Base-by-base conservation (phyloP, 176 grass and related monocot species). In the Triticum dicoccoides region DNA sequence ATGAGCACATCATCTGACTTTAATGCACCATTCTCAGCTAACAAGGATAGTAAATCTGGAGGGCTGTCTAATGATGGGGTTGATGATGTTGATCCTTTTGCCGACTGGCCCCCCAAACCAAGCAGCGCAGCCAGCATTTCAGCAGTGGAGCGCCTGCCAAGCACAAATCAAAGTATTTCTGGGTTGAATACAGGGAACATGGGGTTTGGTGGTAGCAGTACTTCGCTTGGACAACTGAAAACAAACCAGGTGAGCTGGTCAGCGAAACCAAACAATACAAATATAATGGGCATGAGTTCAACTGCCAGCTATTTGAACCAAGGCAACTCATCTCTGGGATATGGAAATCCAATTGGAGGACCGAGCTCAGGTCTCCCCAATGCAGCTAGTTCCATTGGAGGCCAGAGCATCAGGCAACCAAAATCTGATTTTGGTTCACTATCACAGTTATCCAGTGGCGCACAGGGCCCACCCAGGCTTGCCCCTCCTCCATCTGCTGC, bases 81-180 rank as follows among this genome's bases (percentile, higher is more conserved):
- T 84, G 78, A 87, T 91, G 89, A 93, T 93, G 68, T 97, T 70
- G 97, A 99, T 84, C 97, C 94, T 89, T 99, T 99, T 91, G 97
- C 94, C 61, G 80, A 99, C 88, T 99, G 97, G 97, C 97, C 97
- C 27, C 94, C 92, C 1, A 90, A 90, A 84, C 21, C 89, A 89
- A 85, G 84, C 72, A 89, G 71, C 62, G 59, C 32, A 9, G 76
- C 87, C 0, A 67, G 69, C 85, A 88, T 63, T 77, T 81, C 88
- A 80, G 89, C 82, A 14, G 34, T 32, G 37, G 77, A 74, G 84
- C 56, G 59, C 33, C 72, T 33, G 20, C 15, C 86, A 27, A 93
- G 35, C 76, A 84, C 69, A 80, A 94, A 52, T 73, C 77, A 82
- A 74, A 90, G 65, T 80, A 78, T 87, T 85, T 84, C 77, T 69